A percentile compares a stretch with the other conserved stretches of the same genome.
phyloP scores from a whole-genome alignment of 129 eudicot genomes.

The Arctium lappa region DNA sequence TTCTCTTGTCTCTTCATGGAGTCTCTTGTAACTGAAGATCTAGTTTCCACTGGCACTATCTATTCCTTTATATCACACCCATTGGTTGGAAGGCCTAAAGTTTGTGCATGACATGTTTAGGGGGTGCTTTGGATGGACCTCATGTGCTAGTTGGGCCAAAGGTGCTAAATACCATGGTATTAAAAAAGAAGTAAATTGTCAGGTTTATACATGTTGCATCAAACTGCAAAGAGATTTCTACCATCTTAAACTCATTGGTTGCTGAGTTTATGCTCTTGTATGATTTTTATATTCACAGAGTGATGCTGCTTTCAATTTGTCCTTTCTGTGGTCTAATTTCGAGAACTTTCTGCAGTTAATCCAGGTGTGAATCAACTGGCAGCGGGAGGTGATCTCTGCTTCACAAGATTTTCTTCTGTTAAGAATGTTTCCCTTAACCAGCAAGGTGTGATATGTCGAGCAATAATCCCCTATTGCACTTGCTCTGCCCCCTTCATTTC shows the following conservation, averaged over 20 bases:
- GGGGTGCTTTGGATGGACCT: background rate
- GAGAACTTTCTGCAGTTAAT: background rate
- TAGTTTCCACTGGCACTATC: background rate
- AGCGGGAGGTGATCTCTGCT: constrained; percentile 1
- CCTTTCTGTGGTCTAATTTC: background rate
- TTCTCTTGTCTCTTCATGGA: background rate
- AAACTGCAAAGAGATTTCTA: background rate
- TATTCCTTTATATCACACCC: background rate
- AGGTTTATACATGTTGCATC: background rate
- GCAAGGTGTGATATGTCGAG: background rate
- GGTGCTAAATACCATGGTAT: background rate
- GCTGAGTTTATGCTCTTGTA: background rate
- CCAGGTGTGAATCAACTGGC: constrained; percentile 2
- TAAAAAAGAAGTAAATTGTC: background rate
- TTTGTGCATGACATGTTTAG: background rate
- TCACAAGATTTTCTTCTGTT: background rate
- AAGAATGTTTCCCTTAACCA: background rate
- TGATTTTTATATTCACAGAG: too few species aligned
- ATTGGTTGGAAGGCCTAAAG: background rate
- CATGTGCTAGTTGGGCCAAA: background rate
- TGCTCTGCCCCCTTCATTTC: constrained; percentile 1
- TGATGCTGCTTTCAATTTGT: background rate
- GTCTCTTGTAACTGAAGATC: background rate
- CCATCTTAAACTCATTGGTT: background rate
- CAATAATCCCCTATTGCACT: background rate